Conservation (phyloP, 2,329 filamentous ascomycete species). For the Colletotrichum lindemuthianum region DNA sequence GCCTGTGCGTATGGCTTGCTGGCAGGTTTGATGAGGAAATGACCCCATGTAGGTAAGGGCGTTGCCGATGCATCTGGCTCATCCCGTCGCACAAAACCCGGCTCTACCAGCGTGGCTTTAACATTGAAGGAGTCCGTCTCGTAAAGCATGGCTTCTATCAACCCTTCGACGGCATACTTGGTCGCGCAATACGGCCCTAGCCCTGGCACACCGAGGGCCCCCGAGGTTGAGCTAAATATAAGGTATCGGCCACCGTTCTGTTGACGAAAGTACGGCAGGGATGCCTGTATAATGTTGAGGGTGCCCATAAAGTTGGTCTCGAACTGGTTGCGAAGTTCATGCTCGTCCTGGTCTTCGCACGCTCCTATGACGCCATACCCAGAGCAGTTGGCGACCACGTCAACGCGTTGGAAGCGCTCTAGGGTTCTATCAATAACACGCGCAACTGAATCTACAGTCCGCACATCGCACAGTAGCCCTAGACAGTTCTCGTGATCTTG, state of each 20-base stretch:
- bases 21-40: constrained; percentile 89
- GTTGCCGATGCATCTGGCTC: constrained; percentile 69
- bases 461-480: constrained; percentile 88
- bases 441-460: constrained; percentile 80
- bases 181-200: constrained; percentile 95
- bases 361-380: constrained; percentile 96
- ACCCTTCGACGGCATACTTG: constrained; percentile 94
- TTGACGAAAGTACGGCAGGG: constrained; percentile 85
- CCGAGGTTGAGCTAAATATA: constrained; percentile 93
- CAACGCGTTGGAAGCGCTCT: constrained; percentile 80
- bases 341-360: constrained; percentile 96
- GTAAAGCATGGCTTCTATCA: constrained; percentile 97
- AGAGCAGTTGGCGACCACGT: constrained; percentile 92
- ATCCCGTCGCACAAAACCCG: constrained; percentile 87
- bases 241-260: constrained; percentile 83
- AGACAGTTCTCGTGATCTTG: constrained; percentile 78
- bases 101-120: constrained; percentile 92
- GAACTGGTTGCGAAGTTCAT: constrained; percentile 94
- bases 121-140: constrained; percentile 92
- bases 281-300: constrained; percentile 89
- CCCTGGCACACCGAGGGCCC: constrained; percentile 92
- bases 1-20: constrained; percentile 82
- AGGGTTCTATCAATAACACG: constrained; percentile 77
- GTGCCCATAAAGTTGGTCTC: constrained; percentile 98
- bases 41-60: constrained; percentile 83